These are phyloP conservation scores for Teunomyces lycoperdinae DNA, from an alignment of 805 yeast genomes.

Conservation along the genomic window DNA sequence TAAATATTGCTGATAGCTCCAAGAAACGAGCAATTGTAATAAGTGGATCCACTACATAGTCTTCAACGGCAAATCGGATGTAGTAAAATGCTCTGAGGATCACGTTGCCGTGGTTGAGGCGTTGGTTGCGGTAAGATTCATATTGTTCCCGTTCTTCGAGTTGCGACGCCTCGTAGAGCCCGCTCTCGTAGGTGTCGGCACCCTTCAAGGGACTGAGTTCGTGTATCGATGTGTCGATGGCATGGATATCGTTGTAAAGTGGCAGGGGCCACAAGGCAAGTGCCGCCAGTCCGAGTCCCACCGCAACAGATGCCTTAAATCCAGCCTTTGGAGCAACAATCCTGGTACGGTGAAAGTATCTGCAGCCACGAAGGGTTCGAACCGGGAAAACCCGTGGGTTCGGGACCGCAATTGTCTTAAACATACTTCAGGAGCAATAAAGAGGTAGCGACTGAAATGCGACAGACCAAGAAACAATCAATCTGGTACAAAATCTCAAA, in stretches of 20 bases:
- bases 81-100: constrained; percentile 32
- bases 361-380: background rate
- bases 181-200: constrained; percentile 70
- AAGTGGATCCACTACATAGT: constrained; percentile 65
- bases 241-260: constrained; percentile 28
- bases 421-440: no score
- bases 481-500: no score
- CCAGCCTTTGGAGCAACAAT: background rate
- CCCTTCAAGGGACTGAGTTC: constrained; percentile 42
- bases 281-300: background rate
- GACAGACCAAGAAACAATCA: no score
- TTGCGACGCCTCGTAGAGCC: constrained; percentile 59
- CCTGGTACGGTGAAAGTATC: background rate
- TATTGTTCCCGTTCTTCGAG: constrained; percentile 46
- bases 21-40: constrained; percentile 65
- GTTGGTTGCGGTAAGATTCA: constrained; percentile 27
- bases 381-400: background rate
- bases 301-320: background rate
- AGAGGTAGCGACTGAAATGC: no score
- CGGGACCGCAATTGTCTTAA: no score
- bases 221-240: constrained; percentile 33
- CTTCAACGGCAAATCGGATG: constrained; percentile 45
- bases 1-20: constrained; percentile 61
- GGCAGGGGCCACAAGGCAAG: background rate
- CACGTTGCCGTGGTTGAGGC: constrained; percentile 17